Evolutionary conservation across 139 green algal genomes (phyloP), one percentile per base, ranked within the genome.

Genomic region (Tetradesmus obliquus): DNA sequence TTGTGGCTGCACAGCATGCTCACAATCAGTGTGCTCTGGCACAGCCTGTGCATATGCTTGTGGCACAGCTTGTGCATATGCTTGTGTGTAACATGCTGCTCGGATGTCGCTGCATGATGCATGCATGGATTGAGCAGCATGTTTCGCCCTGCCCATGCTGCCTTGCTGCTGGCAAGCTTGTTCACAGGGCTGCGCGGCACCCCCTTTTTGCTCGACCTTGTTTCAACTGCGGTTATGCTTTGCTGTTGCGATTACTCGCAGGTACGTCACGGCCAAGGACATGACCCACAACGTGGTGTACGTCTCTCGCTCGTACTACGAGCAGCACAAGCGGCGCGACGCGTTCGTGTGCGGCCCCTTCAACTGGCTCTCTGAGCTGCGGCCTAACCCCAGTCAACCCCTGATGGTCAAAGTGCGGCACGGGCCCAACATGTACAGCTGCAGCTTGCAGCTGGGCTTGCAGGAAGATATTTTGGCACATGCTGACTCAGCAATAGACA

Each of bases 221-320:
- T 45, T 45, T 45, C 32, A 45, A 45, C 32, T 45, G 32, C 32
- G 32, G 32, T 76, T 15, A 76, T n/a, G 66, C 66, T 3, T 76
- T 76, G 66, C 19, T 76, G 2, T 4, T 76, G 74, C 9, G 32
- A 9, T 82, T 51, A 53, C 6, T 82, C 9, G 71, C 79, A 98
- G 97, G 97, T 99, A 99, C 88, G 98, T 99, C 1, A 94, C 96
- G 0, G 92, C 95, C 60, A 99, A 99, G 94, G 96, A 99, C 94
- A 87, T 92, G 24, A 12, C 85, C 0, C 93, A 86, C 69, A 99
- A 99, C 87, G 93, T 95, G 0, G 98, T 99, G 24, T 99, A 97
- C 54, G 94, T 99, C 3, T 98, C 97, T 0, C 90, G 94, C 0
- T 22, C 92, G 2, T 99, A 98, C 95, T 92, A 97, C 86, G 93